phyloP scores from a whole-genome alignment of 495 filamentous ascomycete species.

The Talaromyces wortmannii region DNA sequence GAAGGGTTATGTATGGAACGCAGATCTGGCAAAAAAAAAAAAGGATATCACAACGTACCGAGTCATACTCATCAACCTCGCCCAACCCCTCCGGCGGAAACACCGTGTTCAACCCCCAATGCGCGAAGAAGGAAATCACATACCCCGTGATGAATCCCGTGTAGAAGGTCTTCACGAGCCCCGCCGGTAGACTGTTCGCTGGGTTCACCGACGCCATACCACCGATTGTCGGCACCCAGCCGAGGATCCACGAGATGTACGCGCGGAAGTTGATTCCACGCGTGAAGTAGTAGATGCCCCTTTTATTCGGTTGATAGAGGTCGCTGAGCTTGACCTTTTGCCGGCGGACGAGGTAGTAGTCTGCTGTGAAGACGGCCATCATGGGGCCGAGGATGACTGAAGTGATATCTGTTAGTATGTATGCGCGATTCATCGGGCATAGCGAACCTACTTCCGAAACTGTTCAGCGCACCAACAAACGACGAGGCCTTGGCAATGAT shows the following conservation, averaged over 20 bases:
- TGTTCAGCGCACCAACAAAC: conserved; percentile 26
- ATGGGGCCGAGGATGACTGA: conserved; percentile 30
- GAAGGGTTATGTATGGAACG: neutral
- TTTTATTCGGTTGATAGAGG: conserved; percentile 11
- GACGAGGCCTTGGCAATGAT: conserved; percentile 18
- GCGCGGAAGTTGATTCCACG: conserved; percentile 36
- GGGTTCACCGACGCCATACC: conserved; percentile 20
- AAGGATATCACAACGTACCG: neutral
- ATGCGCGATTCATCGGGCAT: too few species aligned
- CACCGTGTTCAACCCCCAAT: conserved; percentile 20
- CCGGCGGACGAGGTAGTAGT: conserved; percentile 25
- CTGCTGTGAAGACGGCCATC: conserved; percentile 25
- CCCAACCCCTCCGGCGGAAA: conserved; percentile 18
- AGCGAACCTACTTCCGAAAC: too few species aligned
- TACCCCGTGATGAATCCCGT: conserved; percentile 31
- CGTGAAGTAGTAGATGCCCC: conserved; percentile 8
- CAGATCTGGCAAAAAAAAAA: neutral
- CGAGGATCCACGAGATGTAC: conserved; percentile 29
- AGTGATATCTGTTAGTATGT: too few species aligned
- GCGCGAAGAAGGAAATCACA: conserved; percentile 26
- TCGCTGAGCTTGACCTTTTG: conserved; percentile 24
- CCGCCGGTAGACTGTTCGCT: neutral
- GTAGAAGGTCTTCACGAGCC: conserved; percentile 24
- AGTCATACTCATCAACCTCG: neutral
- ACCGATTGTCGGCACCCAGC: conserved; percentile 29